Evolutionary conservation across 129 eudicot genomes (phyloP).

Genomic region (Lactuca sativa): DNA sequence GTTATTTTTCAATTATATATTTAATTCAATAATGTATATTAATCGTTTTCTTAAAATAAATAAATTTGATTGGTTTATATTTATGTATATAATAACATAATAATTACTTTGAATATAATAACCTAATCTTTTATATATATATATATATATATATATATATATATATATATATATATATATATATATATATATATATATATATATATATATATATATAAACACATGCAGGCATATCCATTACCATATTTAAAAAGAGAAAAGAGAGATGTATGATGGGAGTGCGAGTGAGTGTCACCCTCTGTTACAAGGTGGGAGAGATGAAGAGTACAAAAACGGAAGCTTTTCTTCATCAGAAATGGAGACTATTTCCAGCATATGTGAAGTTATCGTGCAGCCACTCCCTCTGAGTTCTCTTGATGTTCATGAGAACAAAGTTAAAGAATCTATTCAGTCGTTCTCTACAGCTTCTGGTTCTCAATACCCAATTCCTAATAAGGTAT

Average conservation of each 20-base stretch:
- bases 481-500: slow-evolving; percentile 78
- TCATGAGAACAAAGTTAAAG: background rate
- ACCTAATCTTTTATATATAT: too few species aligned
- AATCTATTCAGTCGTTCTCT: slow-evolving; percentile 40
- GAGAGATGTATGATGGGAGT: slow-evolving; percentile 31
- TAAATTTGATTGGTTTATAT: too few species aligned
- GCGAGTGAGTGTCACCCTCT: slow-evolving; percentile 47
- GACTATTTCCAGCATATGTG: slow-evolving; percentile 56
- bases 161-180: too few species aligned
- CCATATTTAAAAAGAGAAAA: background rate
- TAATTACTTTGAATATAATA: too few species aligned
- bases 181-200: too few species aligned
- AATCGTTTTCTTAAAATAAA: too few species aligned
- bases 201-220: too few species aligned
- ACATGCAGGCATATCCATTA: too few species aligned
- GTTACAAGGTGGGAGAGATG: slow-evolving; percentile 51
- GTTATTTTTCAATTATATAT: too few species aligned
- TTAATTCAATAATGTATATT: too few species aligned
- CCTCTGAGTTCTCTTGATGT: slow-evolving; percentile 24
- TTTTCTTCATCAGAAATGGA: slow-evolving; percentile 52
- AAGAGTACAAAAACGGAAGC: slow-evolving; percentile 36
- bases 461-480: slow-evolving; percentile 57
- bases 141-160: too few species aligned
- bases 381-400: slow-evolving; percentile 57
- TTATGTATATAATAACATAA: too few species aligned